phyloP scores from a whole-genome alignment of 2,329 filamentous ascomycete genomes.

The Colletotrichum aenigma region DNA sequence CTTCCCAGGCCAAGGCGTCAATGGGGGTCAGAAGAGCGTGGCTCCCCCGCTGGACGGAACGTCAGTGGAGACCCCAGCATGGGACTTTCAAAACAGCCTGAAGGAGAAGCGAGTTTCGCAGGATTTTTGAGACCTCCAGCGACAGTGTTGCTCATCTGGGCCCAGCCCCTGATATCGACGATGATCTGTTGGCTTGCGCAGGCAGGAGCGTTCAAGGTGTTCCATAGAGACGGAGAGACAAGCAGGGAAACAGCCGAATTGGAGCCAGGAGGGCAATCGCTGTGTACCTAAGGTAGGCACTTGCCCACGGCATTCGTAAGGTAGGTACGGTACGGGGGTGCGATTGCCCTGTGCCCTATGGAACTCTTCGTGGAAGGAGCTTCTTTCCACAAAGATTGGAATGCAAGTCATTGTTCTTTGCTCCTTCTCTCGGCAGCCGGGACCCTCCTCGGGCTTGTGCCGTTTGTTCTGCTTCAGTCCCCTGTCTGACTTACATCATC shows the following conservation, averaged over 20 bases:
- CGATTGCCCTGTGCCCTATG: background rate
- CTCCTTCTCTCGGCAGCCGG: background rate
- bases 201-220: background rate
- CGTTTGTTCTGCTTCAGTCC: background rate
- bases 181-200: background rate
- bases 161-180: background rate
- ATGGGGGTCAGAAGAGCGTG: background rate
- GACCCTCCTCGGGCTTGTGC: background rate
- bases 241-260: background rate
- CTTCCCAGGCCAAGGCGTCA: background rate
- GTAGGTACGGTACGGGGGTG: background rate
- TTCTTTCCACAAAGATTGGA: background rate
- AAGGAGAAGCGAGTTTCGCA: conserved; percentile 45
- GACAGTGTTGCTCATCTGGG: background rate
- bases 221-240: background rate
- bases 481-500: background rate
- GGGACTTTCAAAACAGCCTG: conserved; percentile 35
- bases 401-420: conserved; percentile 1
- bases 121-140: conserved; percentile 24
- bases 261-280: background rate
- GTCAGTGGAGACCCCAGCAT: conserved; percentile 11
- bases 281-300: background rate
- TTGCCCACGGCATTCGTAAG: background rate
- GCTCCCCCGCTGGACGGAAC: background rate
- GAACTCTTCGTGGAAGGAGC: background rate